Percentiles rank a stretch among this genome's conserved stretches.
These are phyloP conservation scores for Auricularia sp. DNA, from an alignment of 768 basidiomycete species.

Conservation along the genomic window DNA sequence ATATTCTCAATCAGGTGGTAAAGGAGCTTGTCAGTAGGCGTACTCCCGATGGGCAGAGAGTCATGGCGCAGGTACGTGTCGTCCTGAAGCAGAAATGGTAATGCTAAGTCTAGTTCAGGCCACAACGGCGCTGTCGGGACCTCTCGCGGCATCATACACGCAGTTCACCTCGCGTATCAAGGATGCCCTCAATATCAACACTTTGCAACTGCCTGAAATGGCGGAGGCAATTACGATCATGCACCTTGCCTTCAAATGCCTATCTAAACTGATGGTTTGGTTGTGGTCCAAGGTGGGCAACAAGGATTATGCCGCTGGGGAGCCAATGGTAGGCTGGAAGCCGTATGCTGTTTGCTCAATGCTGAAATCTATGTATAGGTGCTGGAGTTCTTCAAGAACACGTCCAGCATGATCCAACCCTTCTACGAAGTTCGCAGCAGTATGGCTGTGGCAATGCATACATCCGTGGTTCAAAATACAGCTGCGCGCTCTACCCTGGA, in stretches of 20 bases:
- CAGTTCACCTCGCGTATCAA: slow-evolving; percentile 14
- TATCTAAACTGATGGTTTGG: slow-evolving; percentile 64
- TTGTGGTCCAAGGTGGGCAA: slow-evolving; percentile 44
- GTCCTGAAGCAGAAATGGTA: neutral
- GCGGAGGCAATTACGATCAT: slow-evolving; percentile 43
- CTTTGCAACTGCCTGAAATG: slow-evolving; percentile 30
- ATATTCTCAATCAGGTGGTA: slow-evolving; percentile 52
- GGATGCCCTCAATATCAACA: slow-evolving; percentile 22
- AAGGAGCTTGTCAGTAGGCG: slow-evolving; percentile 66
- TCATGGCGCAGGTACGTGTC: slow-evolving; percentile 48
- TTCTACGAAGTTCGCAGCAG: slow-evolving; percentile 50
- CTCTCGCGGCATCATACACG: neutral
- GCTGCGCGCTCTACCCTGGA: slow-evolving; percentile 38
- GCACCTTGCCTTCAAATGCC: slow-evolving; percentile 66
- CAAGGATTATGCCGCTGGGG: slow-evolving; percentile 35
- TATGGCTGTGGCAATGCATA: slow-evolving; percentile 36
- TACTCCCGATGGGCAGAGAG: slow-evolving; percentile 56
- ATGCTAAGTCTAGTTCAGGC: neutral
- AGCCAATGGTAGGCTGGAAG: slow-evolving; percentile 40
- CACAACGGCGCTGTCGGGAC: neutral
- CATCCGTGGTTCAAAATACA: slow-evolving; percentile 25
- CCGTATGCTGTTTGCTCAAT: slow-evolving; percentile 1
- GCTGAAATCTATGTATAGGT: slow-evolving; percentile 33
- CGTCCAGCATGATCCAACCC: slow-evolving; percentile 43
- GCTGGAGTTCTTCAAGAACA: slow-evolving; percentile 48